phyloP scores from a whole-genome alignment of 1,284 basidiomycete species.

The Marasmius tenuissimus region DNA sequence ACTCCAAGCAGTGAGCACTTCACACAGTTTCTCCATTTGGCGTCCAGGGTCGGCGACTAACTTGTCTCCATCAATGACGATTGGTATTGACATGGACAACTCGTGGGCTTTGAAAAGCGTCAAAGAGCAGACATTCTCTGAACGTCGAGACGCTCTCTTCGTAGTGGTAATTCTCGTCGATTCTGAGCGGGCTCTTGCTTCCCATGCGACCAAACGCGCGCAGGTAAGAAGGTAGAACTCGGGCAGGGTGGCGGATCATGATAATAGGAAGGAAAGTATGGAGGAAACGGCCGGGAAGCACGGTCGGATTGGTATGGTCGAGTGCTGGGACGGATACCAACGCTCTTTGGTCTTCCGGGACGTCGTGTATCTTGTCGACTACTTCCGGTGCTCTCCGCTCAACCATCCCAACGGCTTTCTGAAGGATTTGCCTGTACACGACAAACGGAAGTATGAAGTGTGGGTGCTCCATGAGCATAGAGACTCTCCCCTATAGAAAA shows the following conservation, averaged over 20 bases:
- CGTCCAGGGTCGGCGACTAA: neutral
- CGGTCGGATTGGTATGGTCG: neutral
- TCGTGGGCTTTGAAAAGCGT: no score
- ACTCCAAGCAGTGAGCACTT: neutral
- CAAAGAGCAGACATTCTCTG: neutral
- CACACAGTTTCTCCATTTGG: neutral
- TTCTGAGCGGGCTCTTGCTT: neutral
- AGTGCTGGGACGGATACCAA: neutral
- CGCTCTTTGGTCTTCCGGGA: neutral
- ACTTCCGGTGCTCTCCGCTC: neutral
- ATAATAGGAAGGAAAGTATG: neutral
- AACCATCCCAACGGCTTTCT: neutral
- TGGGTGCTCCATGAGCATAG: neutral
- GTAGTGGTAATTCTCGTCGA: no score
- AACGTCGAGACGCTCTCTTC: no score
- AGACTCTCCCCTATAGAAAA: neutral
- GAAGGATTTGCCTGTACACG: neutral
- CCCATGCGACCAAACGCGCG: neutral
- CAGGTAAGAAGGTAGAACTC: neutral
- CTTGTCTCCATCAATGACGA: neutral
- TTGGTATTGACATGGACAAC: no score
- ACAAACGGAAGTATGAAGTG: neutral
- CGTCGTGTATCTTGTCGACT: neutral
- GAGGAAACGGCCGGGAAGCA: neutral
- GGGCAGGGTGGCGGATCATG: neutral